phyloP scores from a whole-genome alignment of 2,329 filamentous ascomycete genomes.

The Hypoxylon sp. region DNA sequence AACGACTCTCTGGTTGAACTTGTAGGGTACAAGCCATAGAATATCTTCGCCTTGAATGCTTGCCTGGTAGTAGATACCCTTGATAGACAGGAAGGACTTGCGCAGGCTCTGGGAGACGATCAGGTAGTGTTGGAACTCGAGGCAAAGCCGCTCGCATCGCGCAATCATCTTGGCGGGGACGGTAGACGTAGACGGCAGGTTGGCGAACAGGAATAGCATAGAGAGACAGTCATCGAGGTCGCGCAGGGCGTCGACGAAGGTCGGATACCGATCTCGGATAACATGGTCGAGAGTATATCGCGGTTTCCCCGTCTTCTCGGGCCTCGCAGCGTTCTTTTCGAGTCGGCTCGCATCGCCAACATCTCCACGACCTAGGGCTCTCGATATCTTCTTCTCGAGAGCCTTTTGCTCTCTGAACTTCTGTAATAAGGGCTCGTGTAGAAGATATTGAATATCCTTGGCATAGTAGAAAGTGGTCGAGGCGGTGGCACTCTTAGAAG shows the following conservation, averaged over 20 bases:
- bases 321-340: conserved; percentile 84
- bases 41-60: conserved; percentile 97
- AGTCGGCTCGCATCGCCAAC: conserved; percentile 87
- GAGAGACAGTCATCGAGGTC: conserved; percentile 97
- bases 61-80: conserved; percentile 99
- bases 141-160: conserved; percentile 89
- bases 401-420: conserved; percentile 98
- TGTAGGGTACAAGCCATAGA: conserved; percentile 96
- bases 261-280: conserved; percentile 97
- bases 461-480: conserved; percentile 92
- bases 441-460: conserved; percentile 97
- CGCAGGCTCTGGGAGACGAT: conserved; percentile 91
- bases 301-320: conserved; percentile 91
- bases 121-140: conserved; percentile 98
- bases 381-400: conserved; percentile 96
- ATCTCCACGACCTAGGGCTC: conserved; percentile 91
- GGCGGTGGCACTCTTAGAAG: conserved; percentile 86
- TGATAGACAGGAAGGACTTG: conserved; percentile 98
- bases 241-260: conserved; percentile 91
- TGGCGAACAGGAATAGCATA: conserved; percentile 97
- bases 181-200: conserved; percentile 87
- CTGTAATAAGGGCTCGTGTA: conserved; percentile 92
- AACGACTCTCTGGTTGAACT: conserved; percentile 94
- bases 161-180: conserved; percentile 97
- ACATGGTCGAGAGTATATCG: conserved; percentile 95